A percentile compares a stretch with the other conserved stretches of the same genome.
phyloP scores from a whole-genome alignment of 2,329 filamentous ascomycete genomes.

The Gnomoniopsis smithogilvyi region DNA sequence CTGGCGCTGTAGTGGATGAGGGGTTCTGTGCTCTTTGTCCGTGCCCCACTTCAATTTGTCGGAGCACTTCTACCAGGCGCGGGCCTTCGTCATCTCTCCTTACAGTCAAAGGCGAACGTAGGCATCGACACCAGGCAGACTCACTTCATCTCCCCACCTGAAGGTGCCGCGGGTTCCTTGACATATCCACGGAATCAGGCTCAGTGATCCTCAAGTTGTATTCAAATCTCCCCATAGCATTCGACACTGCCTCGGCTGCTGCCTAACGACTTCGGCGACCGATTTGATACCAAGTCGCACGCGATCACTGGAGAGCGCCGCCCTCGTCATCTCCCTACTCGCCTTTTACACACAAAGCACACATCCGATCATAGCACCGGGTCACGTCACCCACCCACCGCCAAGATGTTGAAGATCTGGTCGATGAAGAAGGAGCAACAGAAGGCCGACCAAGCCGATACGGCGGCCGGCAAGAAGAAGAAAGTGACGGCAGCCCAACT shows the following conservation, averaged over 20 bases:
- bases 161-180: neutral
- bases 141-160: neutral
- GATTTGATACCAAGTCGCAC: neutral
- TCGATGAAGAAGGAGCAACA: constrained; percentile 99
- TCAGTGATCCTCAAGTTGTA: neutral
- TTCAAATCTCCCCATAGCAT: neutral
- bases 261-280: neutral
- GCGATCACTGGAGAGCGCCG: neutral
- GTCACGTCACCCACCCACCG: constrained; percentile 17
- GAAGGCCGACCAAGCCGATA: constrained; percentile 81
- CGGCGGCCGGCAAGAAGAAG: constrained; percentile 82
- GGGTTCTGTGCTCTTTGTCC: neutral
- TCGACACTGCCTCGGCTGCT: neutral
- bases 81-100: neutral
- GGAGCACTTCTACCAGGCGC: neutral
- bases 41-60: neutral
- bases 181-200: neutral
- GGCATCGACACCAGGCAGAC: neutral
- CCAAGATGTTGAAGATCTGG: constrained; percentile 98
- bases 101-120: neutral
- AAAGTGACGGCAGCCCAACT: constrained; percentile 96
- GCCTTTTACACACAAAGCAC: neutral
- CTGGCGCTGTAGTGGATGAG: too few species aligned
- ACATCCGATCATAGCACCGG: neutral
- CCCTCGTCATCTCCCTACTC: neutral